Percentiles rank a stretch among this genome's conserved stretches.
These are phyloP conservation scores for Alternaria triticina DNA, from an alignment of 2,329 filamentous ascomycete species.

Conservation along the genomic window DNA sequence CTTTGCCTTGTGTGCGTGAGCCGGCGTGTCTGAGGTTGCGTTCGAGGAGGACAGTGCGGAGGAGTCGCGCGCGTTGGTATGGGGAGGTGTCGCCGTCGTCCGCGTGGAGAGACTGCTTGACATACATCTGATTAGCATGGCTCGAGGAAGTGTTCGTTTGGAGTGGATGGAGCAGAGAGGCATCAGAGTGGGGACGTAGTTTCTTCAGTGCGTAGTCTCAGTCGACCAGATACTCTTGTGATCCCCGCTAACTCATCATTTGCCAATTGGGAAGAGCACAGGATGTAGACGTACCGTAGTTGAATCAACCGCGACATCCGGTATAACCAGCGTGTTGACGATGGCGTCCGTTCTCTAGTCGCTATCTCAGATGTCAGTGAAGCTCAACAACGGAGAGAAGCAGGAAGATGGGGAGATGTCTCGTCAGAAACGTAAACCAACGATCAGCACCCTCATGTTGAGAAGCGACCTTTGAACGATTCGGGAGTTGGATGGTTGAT, in stretches of 20 bases:
- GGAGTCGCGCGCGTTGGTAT: not conserved
- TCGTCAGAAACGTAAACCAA: not conserved
- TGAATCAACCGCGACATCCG: not conserved
- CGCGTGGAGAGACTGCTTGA: not conserved
- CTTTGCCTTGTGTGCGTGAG: not conserved
- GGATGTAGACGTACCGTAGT: not conserved
- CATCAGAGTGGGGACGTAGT: not conserved
- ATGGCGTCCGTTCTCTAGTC: not conserved
- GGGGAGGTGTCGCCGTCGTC: not conserved
- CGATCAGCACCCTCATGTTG: not conserved
- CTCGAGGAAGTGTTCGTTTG: not conserved
- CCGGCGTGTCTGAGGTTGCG: not conserved
- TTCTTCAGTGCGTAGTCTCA: not conserved
- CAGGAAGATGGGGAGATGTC: not conserved
- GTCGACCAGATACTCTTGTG: not conserved
- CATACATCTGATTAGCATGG: not conserved
- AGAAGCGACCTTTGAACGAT: not conserved
- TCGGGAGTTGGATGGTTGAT: not conserved
- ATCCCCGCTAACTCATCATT: not conserved
- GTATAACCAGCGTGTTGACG: fast-evolving
- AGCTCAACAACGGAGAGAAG: not conserved
- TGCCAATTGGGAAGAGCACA: not conserved
- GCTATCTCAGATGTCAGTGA: not conserved
- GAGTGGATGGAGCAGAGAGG: not conserved
- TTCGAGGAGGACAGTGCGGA: not conserved